Base-by-base conservation (phyloP, 2,329 filamentous ascomycete genomes). In the Ophiostoma piceae region DNA sequence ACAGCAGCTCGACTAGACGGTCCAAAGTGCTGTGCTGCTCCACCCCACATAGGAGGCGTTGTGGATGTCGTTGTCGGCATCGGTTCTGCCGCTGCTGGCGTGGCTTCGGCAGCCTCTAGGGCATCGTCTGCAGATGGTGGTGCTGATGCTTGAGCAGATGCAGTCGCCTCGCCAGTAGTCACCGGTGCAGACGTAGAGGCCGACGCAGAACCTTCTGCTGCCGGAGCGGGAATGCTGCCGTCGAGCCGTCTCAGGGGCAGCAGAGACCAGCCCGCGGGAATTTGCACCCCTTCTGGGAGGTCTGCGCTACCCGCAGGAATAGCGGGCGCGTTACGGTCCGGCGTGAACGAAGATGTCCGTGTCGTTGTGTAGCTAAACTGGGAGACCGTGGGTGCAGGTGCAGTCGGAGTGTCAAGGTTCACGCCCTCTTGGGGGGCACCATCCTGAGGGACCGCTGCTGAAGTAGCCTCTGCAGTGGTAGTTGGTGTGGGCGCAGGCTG, bases 211-310 rank as follows among this genome's bases (percentile, higher is more conserved):
- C 43, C 43, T 47, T 16, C 35, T 41, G 32, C 16, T 6, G 57
- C 26, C 26, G 57, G 57, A 3, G 57, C 26, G 12, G 57, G 51
- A 16, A 32, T 11, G 32, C 66, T 64, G 16, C 19, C 14, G 67
- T 85, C 83, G 9, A 86, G 73, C 32, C 85, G 82, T 73, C 88
- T 22, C 7, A 66, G 65, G 4, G 65, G 65, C 65, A 66, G 22
- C 54, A 90, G 77, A 29, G 86, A 85, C 88, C 88, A 90, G 5
- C 88, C 88, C 37, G 84, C 82, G 2, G 88, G 88, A 26, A 90
- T 83, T 5, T 84, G 82, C n/a, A 90, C 82, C 6, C 88, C 88
- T 69, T 87, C 84, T 0, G 88, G 88, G 9, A 90, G 80, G 8
- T 88, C 86, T 26, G 84, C 77, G 74, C 86, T 88, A 22, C 87